Conservation (phyloP, 352 stramenopile species). For the Phytopythium helicoides region DNA sequence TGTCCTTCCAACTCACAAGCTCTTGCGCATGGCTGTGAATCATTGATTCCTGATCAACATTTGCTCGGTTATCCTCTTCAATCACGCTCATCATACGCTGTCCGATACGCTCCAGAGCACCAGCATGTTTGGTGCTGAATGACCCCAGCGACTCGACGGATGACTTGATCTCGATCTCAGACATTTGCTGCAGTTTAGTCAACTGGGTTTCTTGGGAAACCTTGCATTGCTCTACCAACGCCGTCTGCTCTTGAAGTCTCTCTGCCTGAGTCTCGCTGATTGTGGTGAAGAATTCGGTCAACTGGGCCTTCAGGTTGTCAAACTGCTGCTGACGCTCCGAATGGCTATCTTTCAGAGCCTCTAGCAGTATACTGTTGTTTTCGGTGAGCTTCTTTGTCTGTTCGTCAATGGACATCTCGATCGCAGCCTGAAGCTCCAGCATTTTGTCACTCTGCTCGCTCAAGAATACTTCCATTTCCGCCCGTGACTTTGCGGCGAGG, state of each 20-base stretch:
- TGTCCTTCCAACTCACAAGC: slow-evolving; percentile 17
- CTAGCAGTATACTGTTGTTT: slow-evolving; percentile 26
- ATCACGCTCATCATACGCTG: slow-evolving; percentile 25
- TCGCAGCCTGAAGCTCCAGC: slow-evolving; percentile 37
- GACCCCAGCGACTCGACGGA: slow-evolving; percentile 29
- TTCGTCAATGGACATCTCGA: slow-evolving; percentile 44
- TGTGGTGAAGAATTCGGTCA: slow-evolving; percentile 43
- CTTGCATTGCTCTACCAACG: slow-evolving; percentile 32
- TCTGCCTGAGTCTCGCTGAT: slow-evolving; percentile 34
- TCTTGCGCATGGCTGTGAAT: slow-evolving; percentile 18
- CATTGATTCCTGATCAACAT: slow-evolving; percentile 19
- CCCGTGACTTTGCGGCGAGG: slow-evolving; percentile 23
- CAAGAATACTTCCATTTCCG: slow-evolving; percentile 35
- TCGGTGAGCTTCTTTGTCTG: slow-evolving; percentile 38
- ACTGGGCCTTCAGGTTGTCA: slow-evolving; percentile 38
- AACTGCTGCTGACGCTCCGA: slow-evolving; percentile 38
- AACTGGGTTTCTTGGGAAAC: slow-evolving; percentile 36
- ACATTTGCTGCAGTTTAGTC: slow-evolving; percentile 25
- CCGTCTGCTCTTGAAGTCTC: slow-evolving; percentile 46
- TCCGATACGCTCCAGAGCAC: slow-evolving; percentile 17
- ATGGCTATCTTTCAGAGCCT: slow-evolving; percentile 31
- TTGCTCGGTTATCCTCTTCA: slow-evolving; percentile 14
- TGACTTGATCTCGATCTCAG: slow-evolving; percentile 32
- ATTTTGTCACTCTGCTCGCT: slow-evolving; percentile 43
- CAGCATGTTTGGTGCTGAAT: slow-evolving; percentile 31